Evolutionary conservation across 495 filamentous ascomycete species (phyloP).

Genomic region (Pyrenula massariospora): DNA sequence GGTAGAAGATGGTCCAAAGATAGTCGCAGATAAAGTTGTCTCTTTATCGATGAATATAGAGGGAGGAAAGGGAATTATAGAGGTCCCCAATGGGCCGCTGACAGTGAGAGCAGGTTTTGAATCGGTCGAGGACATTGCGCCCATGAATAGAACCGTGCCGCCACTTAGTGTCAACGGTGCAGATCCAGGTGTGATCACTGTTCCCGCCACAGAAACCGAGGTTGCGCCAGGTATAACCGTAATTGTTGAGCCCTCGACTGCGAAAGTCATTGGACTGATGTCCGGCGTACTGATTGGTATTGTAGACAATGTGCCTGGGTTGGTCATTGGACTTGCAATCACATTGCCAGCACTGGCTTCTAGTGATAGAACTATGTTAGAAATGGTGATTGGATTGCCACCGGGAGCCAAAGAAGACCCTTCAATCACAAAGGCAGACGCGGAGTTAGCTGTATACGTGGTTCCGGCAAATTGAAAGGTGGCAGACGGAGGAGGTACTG

Average conservation of each 20-base stretch:
- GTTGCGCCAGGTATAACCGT: background rate
- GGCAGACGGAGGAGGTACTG: background rate
- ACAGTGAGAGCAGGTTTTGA: background rate
- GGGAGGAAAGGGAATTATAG: background rate
- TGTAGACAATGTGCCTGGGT: background rate
- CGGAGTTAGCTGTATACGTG: background rate
- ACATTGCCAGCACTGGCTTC: background rate
- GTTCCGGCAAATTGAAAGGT: background rate
- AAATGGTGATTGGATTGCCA: constrained; percentile 2
- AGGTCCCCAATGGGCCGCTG: background rate
- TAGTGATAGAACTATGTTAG: constrained; percentile 2
- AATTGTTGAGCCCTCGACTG: background rate
- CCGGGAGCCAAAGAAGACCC: background rate
- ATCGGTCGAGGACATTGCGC: background rate
- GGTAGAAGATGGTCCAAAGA: background rate
- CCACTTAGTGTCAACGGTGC: background rate
- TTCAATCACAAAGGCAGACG: background rate
- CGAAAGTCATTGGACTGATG: background rate
- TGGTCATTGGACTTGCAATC: background rate
- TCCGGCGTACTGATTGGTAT: background rate
- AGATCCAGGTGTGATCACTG: background rate
- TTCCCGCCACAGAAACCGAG: background rate
- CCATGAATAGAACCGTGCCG: background rate
- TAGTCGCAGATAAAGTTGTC: background rate
- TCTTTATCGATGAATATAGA: background rate